Conservation (phyloP, 257 asterid species). For the Primulina eburnea region DNA sequence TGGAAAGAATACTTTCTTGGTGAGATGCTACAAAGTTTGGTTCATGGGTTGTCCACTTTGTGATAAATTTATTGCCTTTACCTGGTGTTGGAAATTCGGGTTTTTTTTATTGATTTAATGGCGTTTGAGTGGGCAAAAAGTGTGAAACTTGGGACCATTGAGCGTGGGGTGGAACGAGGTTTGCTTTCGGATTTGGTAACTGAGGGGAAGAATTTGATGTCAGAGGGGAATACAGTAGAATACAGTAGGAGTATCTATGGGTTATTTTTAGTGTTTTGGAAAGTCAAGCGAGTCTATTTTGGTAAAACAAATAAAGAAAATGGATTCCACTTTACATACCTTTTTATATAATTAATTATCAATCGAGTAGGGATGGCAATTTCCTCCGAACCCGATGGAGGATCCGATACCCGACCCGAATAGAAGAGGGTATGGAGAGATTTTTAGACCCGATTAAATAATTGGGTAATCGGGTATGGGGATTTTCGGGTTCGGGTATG, state of each 20-base stretch:
- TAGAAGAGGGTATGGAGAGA: too few relatives aligned
- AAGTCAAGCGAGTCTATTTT: too few relatives aligned
- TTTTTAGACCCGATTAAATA: too few relatives aligned
- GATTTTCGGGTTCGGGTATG: too few relatives aligned
- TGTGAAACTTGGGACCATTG: background rate
- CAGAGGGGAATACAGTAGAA: constrained; percentile 25
- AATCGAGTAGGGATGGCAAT: too few relatives aligned
- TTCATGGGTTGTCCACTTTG: background rate
- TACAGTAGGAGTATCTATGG: constrained; percentile 24
- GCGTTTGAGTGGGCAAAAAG: background rate
- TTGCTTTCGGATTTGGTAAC: constrained; percentile 27
- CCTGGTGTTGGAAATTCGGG: constrained; percentile 5
- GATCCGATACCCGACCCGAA: too few relatives aligned
- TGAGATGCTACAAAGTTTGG: constrained; percentile 5
- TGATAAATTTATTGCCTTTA: background rate
- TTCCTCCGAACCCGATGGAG: too few relatives aligned
- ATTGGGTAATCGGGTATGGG: too few relatives aligned
- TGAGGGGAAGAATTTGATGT: constrained; percentile 13
- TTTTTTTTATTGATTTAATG: background rate
- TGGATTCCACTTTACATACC: too few relatives aligned
- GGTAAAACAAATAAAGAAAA: too few relatives aligned
- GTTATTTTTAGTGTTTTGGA: background rate
- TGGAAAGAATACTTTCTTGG: constrained; percentile 24
- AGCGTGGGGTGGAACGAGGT: background rate
- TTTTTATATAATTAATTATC: too few relatives aligned